Conservation (phyloP, 1,139 yeast genomes). For the Candida tropicalis region DNA sequence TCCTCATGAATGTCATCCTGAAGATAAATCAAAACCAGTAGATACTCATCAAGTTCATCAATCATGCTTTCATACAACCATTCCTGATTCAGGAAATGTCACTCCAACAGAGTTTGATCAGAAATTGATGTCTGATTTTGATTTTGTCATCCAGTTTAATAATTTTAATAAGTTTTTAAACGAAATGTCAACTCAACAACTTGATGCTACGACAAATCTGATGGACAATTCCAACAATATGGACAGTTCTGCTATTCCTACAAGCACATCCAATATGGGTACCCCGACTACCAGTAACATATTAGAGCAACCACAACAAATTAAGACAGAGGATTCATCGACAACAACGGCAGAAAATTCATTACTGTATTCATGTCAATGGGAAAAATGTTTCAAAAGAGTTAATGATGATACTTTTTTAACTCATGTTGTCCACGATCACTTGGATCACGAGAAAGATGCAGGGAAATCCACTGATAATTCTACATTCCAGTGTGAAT, state of each 20-base stretch:
- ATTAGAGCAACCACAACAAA: not conserved
- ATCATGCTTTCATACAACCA: conserved; percentile 49
- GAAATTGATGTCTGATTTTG: conserved; percentile 38
- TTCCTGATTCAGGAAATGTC: conserved; percentile 23
- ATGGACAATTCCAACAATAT: not conserved
- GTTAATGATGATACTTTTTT: conserved; percentile 49
- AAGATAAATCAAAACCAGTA: conserved; percentile 13
- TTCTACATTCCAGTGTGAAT: conserved; percentile 56
- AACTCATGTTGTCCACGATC: conserved; percentile 60
- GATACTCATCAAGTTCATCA: conserved; percentile 38
- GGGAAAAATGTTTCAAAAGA: conserved; percentile 55
- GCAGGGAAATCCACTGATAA: not conserved
- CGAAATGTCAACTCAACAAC: conserved; percentile 2
- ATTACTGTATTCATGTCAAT: conserved; percentile 42
- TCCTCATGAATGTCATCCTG: conserved; percentile 44
- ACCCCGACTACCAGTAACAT: not conserved
- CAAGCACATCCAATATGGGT: not conserved
- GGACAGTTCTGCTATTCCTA: not conserved
- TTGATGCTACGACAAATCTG: not conserved
- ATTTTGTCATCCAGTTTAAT: conserved; percentile 46
- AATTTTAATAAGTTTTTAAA: conserved; percentile 30
- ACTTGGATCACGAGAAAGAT: conserved; percentile 39
- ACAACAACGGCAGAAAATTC: not conserved
- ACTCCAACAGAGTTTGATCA: conserved; percentile 15
- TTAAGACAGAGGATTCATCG: too few species aligned